phyloP scores from a whole-genome alignment of 208 protist species.

The Porcisia hertigi region DNA sequence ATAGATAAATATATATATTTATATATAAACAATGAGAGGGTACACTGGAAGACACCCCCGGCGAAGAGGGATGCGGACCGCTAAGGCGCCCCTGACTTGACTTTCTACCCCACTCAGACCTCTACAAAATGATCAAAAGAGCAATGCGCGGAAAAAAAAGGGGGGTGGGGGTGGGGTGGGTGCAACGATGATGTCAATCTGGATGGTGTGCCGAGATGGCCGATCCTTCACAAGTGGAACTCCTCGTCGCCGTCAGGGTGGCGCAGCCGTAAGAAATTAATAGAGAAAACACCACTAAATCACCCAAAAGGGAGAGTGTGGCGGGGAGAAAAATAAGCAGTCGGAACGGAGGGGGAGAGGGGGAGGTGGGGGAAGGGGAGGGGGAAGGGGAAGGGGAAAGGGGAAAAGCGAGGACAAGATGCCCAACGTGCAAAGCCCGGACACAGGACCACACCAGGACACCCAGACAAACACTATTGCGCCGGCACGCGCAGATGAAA shows the following conservation, averaged over 20 bases:
- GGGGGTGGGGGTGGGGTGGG: not conserved
- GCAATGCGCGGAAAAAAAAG: not conserved
- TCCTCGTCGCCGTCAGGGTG: not conserved
- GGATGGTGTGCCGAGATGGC: not conserved
- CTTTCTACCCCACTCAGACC: too few relatives aligned
- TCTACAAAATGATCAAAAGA: not conserved
- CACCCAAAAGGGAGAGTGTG: not conserved
- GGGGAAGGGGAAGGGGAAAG: not conserved
- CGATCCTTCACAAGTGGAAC: not conserved
- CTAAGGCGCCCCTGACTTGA: too few relatives aligned
- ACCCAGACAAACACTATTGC: not conserved
- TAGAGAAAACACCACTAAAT: not conserved
- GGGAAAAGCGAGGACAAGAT: not conserved
- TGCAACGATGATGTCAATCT: not conserved
- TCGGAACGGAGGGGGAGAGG: not conserved
- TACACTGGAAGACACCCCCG: too few relatives aligned
- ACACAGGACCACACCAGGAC: not conserved
- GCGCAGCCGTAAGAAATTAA: not conserved
- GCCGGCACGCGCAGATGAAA: not conserved
- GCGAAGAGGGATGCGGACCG: too few relatives aligned
- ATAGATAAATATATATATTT: too few relatives aligned
- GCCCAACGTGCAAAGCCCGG: not conserved
- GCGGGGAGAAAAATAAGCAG: not conserved
- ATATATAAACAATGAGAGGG: too few relatives aligned
- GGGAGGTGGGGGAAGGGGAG: not conserved